These are phyloP conservation scores for Blastobotrys arbuscula DNA, from an alignment of 1,139 yeast species.

Conservation along the genomic window DNA sequence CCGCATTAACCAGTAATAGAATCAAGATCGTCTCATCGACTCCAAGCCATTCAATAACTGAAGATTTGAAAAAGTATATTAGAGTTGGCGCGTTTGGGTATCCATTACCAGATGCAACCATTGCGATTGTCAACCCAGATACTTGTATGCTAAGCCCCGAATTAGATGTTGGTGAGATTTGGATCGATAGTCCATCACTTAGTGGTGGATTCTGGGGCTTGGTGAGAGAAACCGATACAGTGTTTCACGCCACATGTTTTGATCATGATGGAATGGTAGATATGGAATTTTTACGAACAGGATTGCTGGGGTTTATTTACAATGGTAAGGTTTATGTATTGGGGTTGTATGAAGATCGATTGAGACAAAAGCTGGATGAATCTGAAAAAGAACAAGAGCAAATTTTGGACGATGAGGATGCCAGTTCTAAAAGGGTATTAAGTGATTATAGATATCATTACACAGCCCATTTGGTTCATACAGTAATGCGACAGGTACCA, in stretches of 20 bases:
- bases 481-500: conserved; percentile 76
- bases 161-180: conserved; percentile 90
- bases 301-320: conserved; percentile 78
- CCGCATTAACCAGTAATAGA: conserved; percentile 69
- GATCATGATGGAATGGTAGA: conserved; percentile 65
- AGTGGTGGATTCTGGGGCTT: conserved; percentile 87
- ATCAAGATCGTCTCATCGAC: conserved; percentile 64
- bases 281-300: conserved; percentile 82
- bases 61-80: conserved; percentile 45
- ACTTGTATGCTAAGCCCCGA: conserved; percentile 59
- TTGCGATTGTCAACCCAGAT: conserved; percentile 94
- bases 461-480: conserved; percentile 73
- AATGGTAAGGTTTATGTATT: conserved; percentile 83
- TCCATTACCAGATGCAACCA: conserved; percentile 88
- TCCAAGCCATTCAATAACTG: conserved; percentile 34
- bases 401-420: background rate
- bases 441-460: conserved; percentile 59
- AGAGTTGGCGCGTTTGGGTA: conserved; percentile 90
- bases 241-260: conserved; percentile 76
- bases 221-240: conserved; percentile 59
- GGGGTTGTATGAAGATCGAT: conserved; percentile 87
- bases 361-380: conserved; percentile 52
- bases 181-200: conserved; percentile 89
- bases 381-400: conserved; percentile 41
- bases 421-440: background rate